Evolutionary conservation across 1,284 basidiomycete species (phyloP), one percentile per base, ranked within the genome.

Genomic region (Hortiboletus rubellus): DNA sequence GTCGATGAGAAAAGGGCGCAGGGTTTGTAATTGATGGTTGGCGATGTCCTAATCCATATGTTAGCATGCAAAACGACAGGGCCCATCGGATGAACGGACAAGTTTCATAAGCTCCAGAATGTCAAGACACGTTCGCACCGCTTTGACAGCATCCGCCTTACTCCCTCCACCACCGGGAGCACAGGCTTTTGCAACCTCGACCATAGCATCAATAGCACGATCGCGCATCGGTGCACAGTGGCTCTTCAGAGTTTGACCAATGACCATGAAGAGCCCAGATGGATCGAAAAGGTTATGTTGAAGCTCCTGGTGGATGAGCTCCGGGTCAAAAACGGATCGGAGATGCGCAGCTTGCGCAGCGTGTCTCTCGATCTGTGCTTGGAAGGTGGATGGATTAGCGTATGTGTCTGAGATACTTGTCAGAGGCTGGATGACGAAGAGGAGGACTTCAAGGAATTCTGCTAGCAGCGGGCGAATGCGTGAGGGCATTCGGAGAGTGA

Each of bases 211-310:
- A 44, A 97, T 88, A 54, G 86, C 83, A 12, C 80, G 81, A 74
- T 97, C 94, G 38, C 94, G 82, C 85, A 96, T 95, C 11, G 94
- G 94, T 5, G 95, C 94, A 63, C 95, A 96, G 69, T 97, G 94
- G 44, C 86, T 85, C 74, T 95, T 94, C 63, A 97, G 82, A 15
- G 91, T 89, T 59, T 84, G 79, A 17, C 91, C 94, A 62, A 96
- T 86, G 55, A 87, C 84, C 46, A 80, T 73, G 74, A 96, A 93
- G 44, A 96, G 79, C n/a, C 84, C 85, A 12, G 85, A 81, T 41
- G 91, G 87, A 72, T 95, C 91, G 67, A 94, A 91, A n/a, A 90
- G 77, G 41, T 83, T 82, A 60, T 89, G 88, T 49, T 80, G 81
- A 61, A 94, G 81, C 75, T 95, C 89, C 71, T 92, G 89, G 63